Base-by-base conservation (phyloP, 2,329 filamentous ascomycete genomes). In the Ceratocystis alfenasii region DNA sequence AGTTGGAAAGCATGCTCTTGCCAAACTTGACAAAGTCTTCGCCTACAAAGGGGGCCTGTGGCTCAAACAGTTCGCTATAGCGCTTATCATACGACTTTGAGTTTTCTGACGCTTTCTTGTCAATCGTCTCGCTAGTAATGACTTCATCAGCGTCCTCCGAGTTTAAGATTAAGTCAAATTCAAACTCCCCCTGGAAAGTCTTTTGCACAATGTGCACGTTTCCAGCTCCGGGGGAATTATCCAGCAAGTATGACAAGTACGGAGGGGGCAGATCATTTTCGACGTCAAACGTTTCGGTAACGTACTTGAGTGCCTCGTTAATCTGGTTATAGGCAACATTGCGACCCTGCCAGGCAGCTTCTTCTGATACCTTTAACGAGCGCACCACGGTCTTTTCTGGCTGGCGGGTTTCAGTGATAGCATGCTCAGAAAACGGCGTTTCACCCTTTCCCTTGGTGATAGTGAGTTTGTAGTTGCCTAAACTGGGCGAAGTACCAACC, bases 121-220 rank as follows among this genome's bases (percentile, higher is more conserved):
- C 88, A 17, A 97, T 75, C 68, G 87, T 84, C 50, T 87, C 82
- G 66, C 80, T 80, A 4, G 76, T 80, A 45, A 83, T 69, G 20
- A 81, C 79, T 69, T 79, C 78, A 36, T 77, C 76, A 3, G 86
- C 83, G 15, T 78, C 85, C 68, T 92, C 95, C 3, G 89, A 90
- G 45, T 65, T 69, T 77, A 91, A 96, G 62, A 97, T 80, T 64
- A 97, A 81, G 73, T 97, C 94, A 71, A 97, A 97, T 78, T 92
- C 90, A 72, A 97, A 99, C 1, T 86, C 75, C 1, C 94, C 93
- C 71, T 92, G 83, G 71, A 96, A 97, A 1, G 91, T 84, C 76
- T 96, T 96, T 75, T 99, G 90, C 17, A 97, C 81, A 50, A 96
- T 77, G 69, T 99, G 93, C 15, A 90, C 77, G 72, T 97, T 97